phyloP scores from a whole-genome alignment of 495 filamentous ascomycete species.

The Hyaloscypha bicolor region DNA sequence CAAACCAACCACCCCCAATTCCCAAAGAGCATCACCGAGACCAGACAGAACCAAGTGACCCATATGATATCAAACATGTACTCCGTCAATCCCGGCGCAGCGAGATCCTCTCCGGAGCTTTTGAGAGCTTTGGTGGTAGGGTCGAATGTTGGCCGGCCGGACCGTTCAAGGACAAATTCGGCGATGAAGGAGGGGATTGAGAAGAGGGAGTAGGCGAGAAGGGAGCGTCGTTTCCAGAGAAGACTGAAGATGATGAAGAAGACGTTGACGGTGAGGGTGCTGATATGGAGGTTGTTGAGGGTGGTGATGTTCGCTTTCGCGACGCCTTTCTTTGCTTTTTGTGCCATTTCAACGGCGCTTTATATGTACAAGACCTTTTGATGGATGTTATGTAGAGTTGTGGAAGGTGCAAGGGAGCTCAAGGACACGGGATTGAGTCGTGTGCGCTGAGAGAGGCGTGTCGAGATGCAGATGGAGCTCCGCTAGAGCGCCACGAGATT shows the following conservation, averaged over 20 bases:
- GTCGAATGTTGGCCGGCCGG: constrained; percentile 75
- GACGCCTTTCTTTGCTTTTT: constrained; percentile 94
- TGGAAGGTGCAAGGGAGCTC: neutral
- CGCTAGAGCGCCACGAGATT: neutral
- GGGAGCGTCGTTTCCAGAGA: constrained; percentile 66
- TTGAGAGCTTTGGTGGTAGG: constrained; percentile 65
- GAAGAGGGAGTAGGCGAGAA: constrained; percentile 71
- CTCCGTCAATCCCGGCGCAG: constrained; percentile 87
- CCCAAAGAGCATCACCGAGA: constrained; percentile 66
- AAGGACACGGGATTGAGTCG: neutral
- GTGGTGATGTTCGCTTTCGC: constrained; percentile 75
- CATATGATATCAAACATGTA: constrained; percentile 98
- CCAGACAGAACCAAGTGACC: constrained; percentile 77
- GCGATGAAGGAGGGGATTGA: constrained; percentile 74
- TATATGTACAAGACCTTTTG: neutral
- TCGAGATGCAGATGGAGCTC: neutral
- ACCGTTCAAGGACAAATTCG: constrained; percentile 80
- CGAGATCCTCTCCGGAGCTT: constrained; percentile 82
- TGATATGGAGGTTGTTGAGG: constrained; percentile 79
- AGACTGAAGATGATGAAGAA: constrained; percentile 69
- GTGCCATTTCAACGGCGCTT: constrained; percentile 45
- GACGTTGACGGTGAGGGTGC: constrained; percentile 66
- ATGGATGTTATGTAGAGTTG: neutral
- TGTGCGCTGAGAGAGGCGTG: neutral
- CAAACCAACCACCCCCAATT: constrained; percentile 80